phyloP scores from a whole-genome alignment of 768 basidiomycete species.

The Crucibulum laeve region DNA sequence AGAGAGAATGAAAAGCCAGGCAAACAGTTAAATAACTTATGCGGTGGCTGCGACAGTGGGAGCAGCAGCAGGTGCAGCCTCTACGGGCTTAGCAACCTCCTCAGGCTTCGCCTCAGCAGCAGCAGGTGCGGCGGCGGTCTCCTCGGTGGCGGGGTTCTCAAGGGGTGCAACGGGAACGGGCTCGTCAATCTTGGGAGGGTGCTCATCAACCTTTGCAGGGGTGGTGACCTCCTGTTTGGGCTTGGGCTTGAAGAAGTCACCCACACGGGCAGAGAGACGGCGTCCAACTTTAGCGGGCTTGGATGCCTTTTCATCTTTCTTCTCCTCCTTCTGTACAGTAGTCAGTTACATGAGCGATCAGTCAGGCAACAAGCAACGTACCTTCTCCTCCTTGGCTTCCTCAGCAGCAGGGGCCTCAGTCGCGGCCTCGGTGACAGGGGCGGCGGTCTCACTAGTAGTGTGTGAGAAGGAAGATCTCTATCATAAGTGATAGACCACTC shows the following conservation, averaged over 20 bases:
- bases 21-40: conserved; percentile 37
- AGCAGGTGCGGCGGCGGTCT: conserved; percentile 27
- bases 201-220: conserved; percentile 83
- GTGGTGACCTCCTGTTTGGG: conserved; percentile 58
- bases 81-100: conserved; percentile 37
- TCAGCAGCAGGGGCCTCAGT: conserved; percentile 42
- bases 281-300: conserved; percentile 68
- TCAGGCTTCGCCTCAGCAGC: conserved; percentile 32
- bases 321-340: conserved; percentile 32
- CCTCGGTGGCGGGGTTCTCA: conserved; percentile 65
- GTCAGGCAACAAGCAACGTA: conserved; percentile 14
- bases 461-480: neutral
- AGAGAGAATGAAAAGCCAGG: conserved; percentile 28
- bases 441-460: conserved; percentile 23
- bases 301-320: conserved; percentile 41
- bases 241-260: conserved; percentile 78
- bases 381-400: conserved; percentile 62
- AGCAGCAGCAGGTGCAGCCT: conserved; percentile 46
- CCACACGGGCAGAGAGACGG: conserved; percentile 80
- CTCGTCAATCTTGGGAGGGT: conserved; percentile 86
- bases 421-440: conserved; percentile 36
- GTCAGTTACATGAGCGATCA: neutral
- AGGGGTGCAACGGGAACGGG: conserved; percentile 79
- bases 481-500: conserved; percentile 19
- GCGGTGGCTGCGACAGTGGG: conserved; percentile 79